Base-by-base conservation (phyloP, 371 early-diverging fungal genomes). In the Lichtheimia ornata region DNA sequence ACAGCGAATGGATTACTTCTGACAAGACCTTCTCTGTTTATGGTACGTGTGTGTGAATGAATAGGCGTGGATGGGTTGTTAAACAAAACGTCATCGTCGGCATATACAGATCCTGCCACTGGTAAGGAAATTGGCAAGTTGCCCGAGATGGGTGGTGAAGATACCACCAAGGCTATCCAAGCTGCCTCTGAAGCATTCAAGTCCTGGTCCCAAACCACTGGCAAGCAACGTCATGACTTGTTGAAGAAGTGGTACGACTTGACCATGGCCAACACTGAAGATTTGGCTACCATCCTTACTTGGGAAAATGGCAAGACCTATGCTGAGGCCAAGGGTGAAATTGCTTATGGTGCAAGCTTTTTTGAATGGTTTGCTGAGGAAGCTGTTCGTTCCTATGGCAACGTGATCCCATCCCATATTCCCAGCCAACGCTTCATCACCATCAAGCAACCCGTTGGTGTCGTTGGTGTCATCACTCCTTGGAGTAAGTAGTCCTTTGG, bases 341-440 rank as follows among this genome's bases (percentile, higher is more conserved):
- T 94, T 12, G 73, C 74, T 13, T 96, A 96, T 71, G 90, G 89
- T 51, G 88, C 86, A 24, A 69, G 71, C 24, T 95, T 90, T 70
- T 77, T 93, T 53, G 89, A 90, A 60, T 96, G 94, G 95, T 95
- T 94, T 67, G 83, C 91, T 24, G 94, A 93, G 62, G 95, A 95
- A 67, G 89, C 92, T 14, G 85, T 88, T 41, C 84, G 95, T 47
- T 67, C 81, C 5, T 90, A 93, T 54, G 97, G 97, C 44, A 88
- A 90, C 47, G 79, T 92, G 2, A 87, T 96, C 44, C 93, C 92
- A 20, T 81, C 89, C 15, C 84, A 83, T 35, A 67, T 65, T 20
- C 68, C 69, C 24, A 64, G 66, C 45, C 79, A 87, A 50, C 87
- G 92, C 4, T 77, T 87, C 61, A 43, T 94, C 41, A 83, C 89